Evolutionary conservation across 805 yeast genomes (phyloP).

Genomic region (Candida golubevii): DNA sequence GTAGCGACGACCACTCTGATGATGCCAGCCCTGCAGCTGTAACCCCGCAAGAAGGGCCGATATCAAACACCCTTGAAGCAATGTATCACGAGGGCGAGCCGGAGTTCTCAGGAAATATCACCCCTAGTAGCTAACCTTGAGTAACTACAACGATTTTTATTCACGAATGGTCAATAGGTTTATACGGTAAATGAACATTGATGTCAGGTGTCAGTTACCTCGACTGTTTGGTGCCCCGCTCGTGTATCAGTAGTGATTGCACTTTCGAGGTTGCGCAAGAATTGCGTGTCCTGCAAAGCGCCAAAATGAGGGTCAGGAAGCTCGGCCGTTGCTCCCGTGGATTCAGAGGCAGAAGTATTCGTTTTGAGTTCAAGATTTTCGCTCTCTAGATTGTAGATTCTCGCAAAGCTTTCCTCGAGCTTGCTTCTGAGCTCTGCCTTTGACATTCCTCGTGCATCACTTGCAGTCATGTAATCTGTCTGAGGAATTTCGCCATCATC

Average conservation of each 20-base stretch:
- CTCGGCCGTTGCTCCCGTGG: background rate
- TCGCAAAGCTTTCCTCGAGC: constrained; percentile 37
- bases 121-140: constrained; percentile 11
- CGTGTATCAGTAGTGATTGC: constrained; percentile 5
- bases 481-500: constrained; percentile 17
- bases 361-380: constrained; percentile 23
- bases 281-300: constrained; percentile 9
- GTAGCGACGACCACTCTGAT: constrained; percentile 24
- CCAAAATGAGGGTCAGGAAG: background rate
- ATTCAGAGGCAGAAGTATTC: background rate
- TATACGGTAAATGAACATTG: too few relatives aligned
- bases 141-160: too few relatives aligned
- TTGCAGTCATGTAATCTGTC: constrained; percentile 1
- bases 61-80: constrained; percentile 28
- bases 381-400: constrained; percentile 31
- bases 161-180: too few relatives aligned
- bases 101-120: constrained; percentile 34
- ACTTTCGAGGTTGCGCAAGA: constrained; percentile 12
- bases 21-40: constrained; percentile 1
- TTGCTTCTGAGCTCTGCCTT: constrained; percentile 31
- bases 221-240: too few relatives aligned
- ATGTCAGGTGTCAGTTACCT: too few relatives aligned
- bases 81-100: constrained; percentile 54
- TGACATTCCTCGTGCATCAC: constrained; percentile 15
- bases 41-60: constrained; percentile 10